Base-by-base conservation (phyloP, 192 early-diverging fungal genomes). In the Coemansia sp. region DNA sequence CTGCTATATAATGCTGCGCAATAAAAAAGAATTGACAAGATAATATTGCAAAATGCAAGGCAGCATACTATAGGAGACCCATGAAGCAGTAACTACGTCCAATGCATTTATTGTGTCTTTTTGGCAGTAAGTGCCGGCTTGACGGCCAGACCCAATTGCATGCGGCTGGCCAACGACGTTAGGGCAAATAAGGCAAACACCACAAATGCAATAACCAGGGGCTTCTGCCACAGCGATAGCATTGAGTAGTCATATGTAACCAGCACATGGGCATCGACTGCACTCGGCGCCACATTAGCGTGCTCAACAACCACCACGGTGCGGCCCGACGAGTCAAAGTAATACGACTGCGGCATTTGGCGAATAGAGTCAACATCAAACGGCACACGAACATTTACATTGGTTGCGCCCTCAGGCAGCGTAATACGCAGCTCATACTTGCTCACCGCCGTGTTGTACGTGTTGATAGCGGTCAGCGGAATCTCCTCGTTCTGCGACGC, bases 311-410 rank as follows among this genome's bases (percentile, higher is more conserved):
- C 81, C 4, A 98, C 72, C n/a, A 83, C 85, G 5, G 89, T 87
- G 26, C 93, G 89, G n/a, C 96, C 97, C 40, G 86, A 86, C 10
- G 91, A 88, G 83, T 99, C 97, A 56, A 99, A 84, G 73, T 94
- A 93, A 10, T 91, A 92, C 64, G 84, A 88, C 26, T 81, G 80
- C 8, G 80, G 85, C 18, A 60, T 61, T 40, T 87, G 64, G 24
- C 61, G 58, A 5, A 86, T 36, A 9, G 62, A 37, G 36, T 91
- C 89, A 7, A 91, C 71, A n/a, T 66, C 54, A 46, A 88, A 86
- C 20, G 91, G 88, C 26, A 82, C 42, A 3, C 69, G 47, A 14
- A 94, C 84, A 54, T 89, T 68, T 14, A 92, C 80, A 56, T 92
- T 76, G 85, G 56, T 66, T 3, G 95, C 92, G 31, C 97, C 96